Evolutionary conservation across 2,329 filamentous ascomycete species (phyloP).

Genomic region (Apiospora pterosperma): DNA sequence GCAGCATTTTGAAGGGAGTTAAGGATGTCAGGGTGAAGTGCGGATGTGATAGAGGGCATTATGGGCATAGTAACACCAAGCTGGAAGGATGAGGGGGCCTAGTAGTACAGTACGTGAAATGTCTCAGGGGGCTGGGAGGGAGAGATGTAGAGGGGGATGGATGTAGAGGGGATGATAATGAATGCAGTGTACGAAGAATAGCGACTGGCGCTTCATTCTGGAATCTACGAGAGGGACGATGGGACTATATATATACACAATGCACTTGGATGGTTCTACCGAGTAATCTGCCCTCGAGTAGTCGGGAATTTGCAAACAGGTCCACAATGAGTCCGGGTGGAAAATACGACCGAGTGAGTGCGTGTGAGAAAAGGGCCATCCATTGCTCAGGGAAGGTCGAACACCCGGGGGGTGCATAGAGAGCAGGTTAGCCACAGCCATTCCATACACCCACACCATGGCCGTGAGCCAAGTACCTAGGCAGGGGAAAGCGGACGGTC

Average conservation of each 20-base stretch:
- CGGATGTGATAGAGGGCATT: not conserved
- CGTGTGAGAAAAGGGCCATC: not conserved
- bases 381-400: not conserved
- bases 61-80: not conserved
- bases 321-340: not conserved
- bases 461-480: not conserved
- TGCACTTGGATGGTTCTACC: not conserved
- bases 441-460: not conserved
- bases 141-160: not conserved
- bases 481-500: not conserved
- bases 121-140: not conserved
- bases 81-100: not conserved
- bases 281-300: not conserved
- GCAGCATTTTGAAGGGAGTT: not conserved
- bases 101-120: not conserved
- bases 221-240: not conserved
- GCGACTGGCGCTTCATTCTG: not conserved
- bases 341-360: not conserved
- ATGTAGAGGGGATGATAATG: not conserved
- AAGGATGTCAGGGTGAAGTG: not conserved
- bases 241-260: not conserved
- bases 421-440: not conserved
- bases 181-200: not conserved
- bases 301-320: not conserved
- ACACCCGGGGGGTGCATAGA: not conserved